Percentiles rank a stretch among this genome's conserved stretches.
Evolutionary conservation across 2,329 filamentous ascomycete genomes (phyloP).

Genomic region (Cryphonectria japonica): DNA sequence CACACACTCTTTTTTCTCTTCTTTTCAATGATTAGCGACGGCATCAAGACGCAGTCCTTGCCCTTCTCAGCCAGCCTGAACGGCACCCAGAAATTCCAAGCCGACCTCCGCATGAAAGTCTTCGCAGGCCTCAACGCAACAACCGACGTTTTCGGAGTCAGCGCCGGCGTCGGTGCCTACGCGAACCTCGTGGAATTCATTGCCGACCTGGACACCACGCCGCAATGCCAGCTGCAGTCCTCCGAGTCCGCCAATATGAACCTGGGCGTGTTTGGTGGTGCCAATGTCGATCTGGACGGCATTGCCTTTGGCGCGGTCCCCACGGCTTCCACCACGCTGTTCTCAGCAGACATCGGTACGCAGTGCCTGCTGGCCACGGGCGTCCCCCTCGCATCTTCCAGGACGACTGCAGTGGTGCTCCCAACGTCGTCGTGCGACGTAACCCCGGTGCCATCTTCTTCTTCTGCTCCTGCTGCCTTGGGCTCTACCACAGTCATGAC

Average conservation of each 20-base stretch:
- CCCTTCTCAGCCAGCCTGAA: constrained; percentile 17
- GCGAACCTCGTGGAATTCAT: constrained; percentile 25
- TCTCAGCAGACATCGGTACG: constrained; percentile 15
- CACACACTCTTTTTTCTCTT: background rate
- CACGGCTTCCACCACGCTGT: constrained; percentile 22
- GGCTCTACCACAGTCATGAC: constrained; percentile 8
- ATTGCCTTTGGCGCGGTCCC: constrained; percentile 14
- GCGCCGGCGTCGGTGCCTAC: constrained; percentile 13
- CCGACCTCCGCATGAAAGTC: constrained; percentile 18
- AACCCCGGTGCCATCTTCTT: background rate
- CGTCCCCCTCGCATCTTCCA: background rate
- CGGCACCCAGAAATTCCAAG: constrained; percentile 15
- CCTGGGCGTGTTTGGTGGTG: constrained; percentile 17
- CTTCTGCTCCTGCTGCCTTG: background rate
- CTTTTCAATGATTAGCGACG: constrained; percentile 6
- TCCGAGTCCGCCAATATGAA: constrained; percentile 20
- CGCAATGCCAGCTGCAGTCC: constrained; percentile 10
- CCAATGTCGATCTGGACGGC: background rate
- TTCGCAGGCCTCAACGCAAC: constrained; percentile 13
- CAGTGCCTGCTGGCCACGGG: constrained; percentile 16
- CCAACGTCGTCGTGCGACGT: background rate
- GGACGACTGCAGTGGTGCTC: background rate
- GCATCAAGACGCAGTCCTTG: constrained; percentile 19
- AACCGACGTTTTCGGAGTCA: background rate
- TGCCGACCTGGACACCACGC: constrained; percentile 6